Evolutionary conservation across 345 rosid genomes (phyloP).

Genomic region (Gossypium australe): DNA sequence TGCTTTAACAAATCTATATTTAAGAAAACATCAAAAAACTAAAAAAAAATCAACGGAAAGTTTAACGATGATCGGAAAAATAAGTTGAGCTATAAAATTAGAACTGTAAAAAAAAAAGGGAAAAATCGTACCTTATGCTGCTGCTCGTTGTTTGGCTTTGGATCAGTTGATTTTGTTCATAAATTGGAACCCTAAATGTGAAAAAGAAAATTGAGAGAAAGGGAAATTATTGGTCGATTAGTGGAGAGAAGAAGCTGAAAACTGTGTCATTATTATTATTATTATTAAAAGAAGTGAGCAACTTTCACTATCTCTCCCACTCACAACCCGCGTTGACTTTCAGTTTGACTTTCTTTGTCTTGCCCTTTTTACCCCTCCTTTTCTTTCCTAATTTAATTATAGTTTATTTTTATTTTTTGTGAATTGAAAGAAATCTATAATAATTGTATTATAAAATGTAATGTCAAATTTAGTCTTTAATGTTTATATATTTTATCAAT

Average conservation of each 20-base stretch:
- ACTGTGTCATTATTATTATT: not conserved
- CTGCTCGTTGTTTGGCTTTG: not conserved
- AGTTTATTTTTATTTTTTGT: too few relatives aligned
- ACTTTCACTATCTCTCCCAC: constrained; percentile 9
- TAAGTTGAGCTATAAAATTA: not conserved
- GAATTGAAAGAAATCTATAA: too few relatives aligned
- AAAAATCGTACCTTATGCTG: not conserved
- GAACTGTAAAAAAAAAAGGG: not conserved
- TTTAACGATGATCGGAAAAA: not conserved
- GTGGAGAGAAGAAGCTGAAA: not conserved
- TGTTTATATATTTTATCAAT: too few relatives aligned
- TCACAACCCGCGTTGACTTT: not conserved
- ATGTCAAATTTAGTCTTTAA: accelerated
- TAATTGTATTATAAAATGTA: too few relatives aligned
- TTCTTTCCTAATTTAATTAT: not conserved
- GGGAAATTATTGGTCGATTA: not conserved
- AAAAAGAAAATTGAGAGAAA: not conserved
- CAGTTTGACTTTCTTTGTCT: not conserved
- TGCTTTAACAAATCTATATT: not conserved
- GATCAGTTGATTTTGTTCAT: not conserved
- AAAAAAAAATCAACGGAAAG: not conserved
- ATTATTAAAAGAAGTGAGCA: not conserved
- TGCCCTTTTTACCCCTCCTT: not conserved
- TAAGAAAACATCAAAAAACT: not conserved
- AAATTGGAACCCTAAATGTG: not conserved